Percentiles rank a stretch among this genome's conserved stretches.
phyloP scores from a whole-genome alignment of 2,329 filamentous ascomycete species.

The Rhinocladiella similis region DNA sequence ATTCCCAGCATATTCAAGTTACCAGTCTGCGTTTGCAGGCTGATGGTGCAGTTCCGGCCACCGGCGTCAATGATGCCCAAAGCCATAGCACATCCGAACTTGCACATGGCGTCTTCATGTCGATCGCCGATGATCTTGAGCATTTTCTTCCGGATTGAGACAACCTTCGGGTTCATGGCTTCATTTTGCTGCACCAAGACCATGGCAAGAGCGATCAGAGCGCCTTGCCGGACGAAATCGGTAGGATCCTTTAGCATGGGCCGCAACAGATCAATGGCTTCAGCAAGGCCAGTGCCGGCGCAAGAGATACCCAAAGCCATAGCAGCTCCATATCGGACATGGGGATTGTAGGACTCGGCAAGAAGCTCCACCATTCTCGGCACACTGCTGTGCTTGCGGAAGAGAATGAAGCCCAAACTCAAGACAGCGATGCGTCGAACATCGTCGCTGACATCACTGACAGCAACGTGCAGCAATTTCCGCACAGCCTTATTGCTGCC shows the following conservation, averaged over 20 bases:
- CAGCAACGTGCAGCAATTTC: slow-evolving; percentile 90
- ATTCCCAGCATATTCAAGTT: slow-evolving; percentile 99
- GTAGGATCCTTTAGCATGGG: slow-evolving; percentile 99
- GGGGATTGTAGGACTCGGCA: slow-evolving; percentile 97
- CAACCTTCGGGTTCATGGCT: slow-evolving; percentile 95
- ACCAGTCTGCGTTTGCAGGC: slow-evolving; percentile 93
- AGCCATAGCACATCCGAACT: slow-evolving; percentile 92
- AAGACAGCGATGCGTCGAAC: slow-evolving; percentile 95
- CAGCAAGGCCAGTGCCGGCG: slow-evolving; percentile 90
- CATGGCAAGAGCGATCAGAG: slow-evolving; percentile 91
- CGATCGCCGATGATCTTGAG: slow-evolving; percentile 92
- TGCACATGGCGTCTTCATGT: slow-evolving; percentile 99
- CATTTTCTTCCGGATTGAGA: slow-evolving; percentile 84
- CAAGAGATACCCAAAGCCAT: slow-evolving; percentile 99
- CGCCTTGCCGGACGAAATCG: slow-evolving; percentile 96
- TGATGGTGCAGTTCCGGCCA: slow-evolving; percentile 97
- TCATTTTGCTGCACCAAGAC: slow-evolving; percentile 99
- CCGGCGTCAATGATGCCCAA: slow-evolving; percentile 97
- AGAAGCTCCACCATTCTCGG: slow-evolving; percentile 98
- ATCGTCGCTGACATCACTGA: slow-evolving; percentile 97
- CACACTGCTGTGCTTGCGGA: slow-evolving; percentile 95
- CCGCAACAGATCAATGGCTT: slow-evolving; percentile 94
- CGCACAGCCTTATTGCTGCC: slow-evolving; percentile 98
- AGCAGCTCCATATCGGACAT: slow-evolving; percentile 94
- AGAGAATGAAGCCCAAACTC: slow-evolving; percentile 96